A percentile compares a stretch with the other conserved stretches of the same genome.
These are phyloP conservation scores for Smittium culicis DNA, from an alignment of 371 early-diverging fungal species.

Conservation along the genomic window DNA sequence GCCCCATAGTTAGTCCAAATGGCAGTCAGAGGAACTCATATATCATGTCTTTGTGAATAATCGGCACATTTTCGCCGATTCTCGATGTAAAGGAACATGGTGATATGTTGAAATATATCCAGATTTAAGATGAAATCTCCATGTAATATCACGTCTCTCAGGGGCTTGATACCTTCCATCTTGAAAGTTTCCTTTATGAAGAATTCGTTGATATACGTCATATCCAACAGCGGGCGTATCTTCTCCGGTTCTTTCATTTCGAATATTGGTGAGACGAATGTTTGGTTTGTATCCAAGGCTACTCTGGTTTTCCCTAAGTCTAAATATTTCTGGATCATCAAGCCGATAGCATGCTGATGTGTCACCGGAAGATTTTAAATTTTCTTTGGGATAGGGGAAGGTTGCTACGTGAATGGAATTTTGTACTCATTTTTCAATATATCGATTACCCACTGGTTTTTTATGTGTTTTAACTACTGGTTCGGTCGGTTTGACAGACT, in stretches of 20 bases:
- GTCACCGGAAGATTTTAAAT: background rate
- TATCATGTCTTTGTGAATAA: background rate
- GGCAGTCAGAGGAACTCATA: background rate
- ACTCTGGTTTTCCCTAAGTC: background rate
- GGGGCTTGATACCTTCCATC: background rate
- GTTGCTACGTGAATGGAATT: background rate
- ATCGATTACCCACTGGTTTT: background rate
- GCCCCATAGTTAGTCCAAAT: background rate
- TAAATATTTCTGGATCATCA: background rate
- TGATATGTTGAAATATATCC: background rate
- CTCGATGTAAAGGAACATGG: background rate
- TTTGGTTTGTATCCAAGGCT: background rate
- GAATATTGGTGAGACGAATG: background rate
- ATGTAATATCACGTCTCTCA: background rate
- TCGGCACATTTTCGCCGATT: background rate
- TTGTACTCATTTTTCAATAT: background rate
- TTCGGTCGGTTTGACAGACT: background rate
- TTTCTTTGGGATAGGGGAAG: background rate
- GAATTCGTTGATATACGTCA: background rate
- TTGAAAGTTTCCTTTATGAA: background rate
- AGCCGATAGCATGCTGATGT: background rate
- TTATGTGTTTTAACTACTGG: background rate
- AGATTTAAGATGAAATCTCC: background rate
- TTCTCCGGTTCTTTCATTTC: background rate
- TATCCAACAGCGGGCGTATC: background rate